Base-by-base conservation (phyloP, 805 yeast species). In the Geotrichum ghanense region DNA sequence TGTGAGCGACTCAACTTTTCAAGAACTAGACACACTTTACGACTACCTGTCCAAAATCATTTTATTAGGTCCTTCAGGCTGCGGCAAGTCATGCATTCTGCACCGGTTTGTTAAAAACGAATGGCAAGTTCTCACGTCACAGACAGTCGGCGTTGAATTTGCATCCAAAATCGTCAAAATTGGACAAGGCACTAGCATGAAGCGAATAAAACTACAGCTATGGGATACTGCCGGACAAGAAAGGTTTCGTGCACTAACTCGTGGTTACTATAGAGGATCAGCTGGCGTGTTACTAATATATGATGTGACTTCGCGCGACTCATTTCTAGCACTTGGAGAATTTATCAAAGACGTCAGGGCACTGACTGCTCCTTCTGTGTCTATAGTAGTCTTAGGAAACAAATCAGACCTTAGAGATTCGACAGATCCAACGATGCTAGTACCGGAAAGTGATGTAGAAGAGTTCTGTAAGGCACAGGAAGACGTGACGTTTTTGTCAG, bases 181-280 rank as follows among this genome's bases (percentile, higher is more conserved):
- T 9, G 68, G 69, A 23, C 59, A 59, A 22, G 44, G 44, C 34
- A 34, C 47, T 27, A 35, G 26, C 47, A 43, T 45, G 43, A 39
- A 53, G n/a, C 43, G 47, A 35, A 50, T 85, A 56, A 86, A 85
- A 64, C 90, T 94, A 3, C 95, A 87, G 67, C 82, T 88, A 56
- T 88, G 97, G 97, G 97, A 88, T 65, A 88, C 97, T 25, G 96
- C 96, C 1, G 97, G 97, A 45, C 97, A 88, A 68, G 97, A 88
- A 65, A 76, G 96, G 67, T 89, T 87, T 68, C 76, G 96, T 64
- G 95, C 96, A 25, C 85, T 87, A 59, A 88, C 97, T 14, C 78
- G 92, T 45, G 95, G 95, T 2, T 89, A 89, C 64, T 89, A 89
- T 62, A 72, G 97, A 59, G 97, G 96, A 35, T 95, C 97, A 0